A percentile compares a stretch with the other conserved stretches of the same genome.
These are phyloP conservation scores for Aspergillus mulundensis DNA, from an alignment of 495 filamentous ascomycete genomes.

Conservation along the genomic window DNA sequence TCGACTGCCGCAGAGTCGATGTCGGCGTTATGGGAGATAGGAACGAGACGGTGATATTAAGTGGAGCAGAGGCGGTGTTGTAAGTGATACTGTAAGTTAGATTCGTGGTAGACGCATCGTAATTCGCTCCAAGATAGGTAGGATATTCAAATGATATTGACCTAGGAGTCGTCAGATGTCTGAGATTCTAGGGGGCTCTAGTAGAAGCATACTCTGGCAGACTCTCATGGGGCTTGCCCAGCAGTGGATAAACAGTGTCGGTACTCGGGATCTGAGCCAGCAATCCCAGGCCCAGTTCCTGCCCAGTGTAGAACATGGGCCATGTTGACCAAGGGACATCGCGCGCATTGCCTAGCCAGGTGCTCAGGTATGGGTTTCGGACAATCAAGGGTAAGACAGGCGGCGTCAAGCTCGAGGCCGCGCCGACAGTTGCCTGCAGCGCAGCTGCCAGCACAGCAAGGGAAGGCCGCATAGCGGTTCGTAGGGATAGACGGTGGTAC, in stretches of 20 bases:
- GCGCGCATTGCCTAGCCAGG: constrained; percentile 77
- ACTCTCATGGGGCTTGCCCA: constrained; percentile 84
- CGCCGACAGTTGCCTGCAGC: constrained; percentile 32
- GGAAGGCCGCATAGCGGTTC: constrained; percentile 32
- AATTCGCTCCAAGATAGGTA: constrained; percentile 71
- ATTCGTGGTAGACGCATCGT: constrained; percentile 91
- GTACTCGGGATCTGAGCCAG: constrained; percentile 71
- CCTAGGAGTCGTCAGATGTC: constrained; percentile 1
- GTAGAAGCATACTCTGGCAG: constrained; percentile 45
- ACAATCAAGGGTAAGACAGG: constrained; percentile 85
- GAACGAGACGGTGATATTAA: constrained; percentile 74
- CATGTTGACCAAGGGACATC: constrained; percentile 84
- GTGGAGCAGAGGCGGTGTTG: constrained; percentile 24
- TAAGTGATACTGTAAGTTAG: constrained; percentile 72
- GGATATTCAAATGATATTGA: constrained; percentile 55
- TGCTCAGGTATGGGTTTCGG: constrained; percentile 87
- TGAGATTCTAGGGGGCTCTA: background rate
- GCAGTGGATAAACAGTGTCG: constrained; percentile 73
- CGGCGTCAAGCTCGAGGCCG: constrained; percentile 57
- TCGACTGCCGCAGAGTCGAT: constrained; percentile 83
- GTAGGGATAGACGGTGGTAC: background rate
- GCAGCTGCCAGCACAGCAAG: constrained; percentile 32
- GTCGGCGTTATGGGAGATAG: constrained; percentile 90
- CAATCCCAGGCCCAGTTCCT: constrained; percentile 76
- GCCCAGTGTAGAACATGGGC: constrained; percentile 93